Evolutionary conservation across 2,329 filamentous ascomycete genomes (phyloP).

Genomic region (Microsporum canis): DNA sequence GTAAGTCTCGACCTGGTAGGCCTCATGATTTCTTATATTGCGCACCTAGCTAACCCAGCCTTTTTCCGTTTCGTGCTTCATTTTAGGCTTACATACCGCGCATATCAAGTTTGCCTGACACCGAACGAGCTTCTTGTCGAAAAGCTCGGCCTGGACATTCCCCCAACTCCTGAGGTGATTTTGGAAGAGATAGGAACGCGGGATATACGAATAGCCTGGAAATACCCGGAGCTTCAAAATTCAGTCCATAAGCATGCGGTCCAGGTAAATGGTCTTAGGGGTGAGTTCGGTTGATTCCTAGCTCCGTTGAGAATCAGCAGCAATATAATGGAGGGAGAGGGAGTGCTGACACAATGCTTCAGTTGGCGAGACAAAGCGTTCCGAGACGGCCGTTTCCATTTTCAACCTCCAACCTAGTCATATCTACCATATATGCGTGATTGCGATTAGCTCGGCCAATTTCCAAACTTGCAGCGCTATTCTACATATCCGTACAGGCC

Average conservation of each 20-base stretch:
- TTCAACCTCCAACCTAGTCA: conserved; percentile 74
- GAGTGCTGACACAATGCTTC: neutral
- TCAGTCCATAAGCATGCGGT: conserved; percentile 80
- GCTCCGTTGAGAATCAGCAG: neutral
- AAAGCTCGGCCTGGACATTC: conserved; percentile 88
- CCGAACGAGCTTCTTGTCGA: conserved; percentile 83
- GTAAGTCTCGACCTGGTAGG: conserved; percentile 21
- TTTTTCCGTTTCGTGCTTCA: neutral
- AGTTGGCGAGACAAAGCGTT: conserved; percentile 75
- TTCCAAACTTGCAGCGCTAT: conserved; percentile 83
- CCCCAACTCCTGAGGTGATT: conserved; percentile 76
- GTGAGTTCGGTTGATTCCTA: conserved; percentile 34
- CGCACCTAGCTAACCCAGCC: conserved; percentile 2
- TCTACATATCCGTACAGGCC: conserved; percentile 66
- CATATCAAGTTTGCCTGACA: conserved; percentile 79
- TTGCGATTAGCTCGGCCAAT: conserved; percentile 81
- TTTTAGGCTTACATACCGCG: conserved; percentile 67
- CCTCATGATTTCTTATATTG: neutral
- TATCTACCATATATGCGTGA: conserved; percentile 87
- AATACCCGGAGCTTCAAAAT: conserved; percentile 53
- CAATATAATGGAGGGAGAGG: neutral
- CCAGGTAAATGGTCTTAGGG: conserved; percentile 84
- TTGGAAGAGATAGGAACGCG: conserved; percentile 80
- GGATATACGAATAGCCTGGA: conserved; percentile 85
- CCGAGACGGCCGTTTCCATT: conserved; percentile 82